Percentiles rank a stretch among this genome's conserved stretches.
These are phyloP conservation scores for Baeospora myosura DNA, from an alignment of 1,284 basidiomycete species.

Conservation along the genomic window DNA sequence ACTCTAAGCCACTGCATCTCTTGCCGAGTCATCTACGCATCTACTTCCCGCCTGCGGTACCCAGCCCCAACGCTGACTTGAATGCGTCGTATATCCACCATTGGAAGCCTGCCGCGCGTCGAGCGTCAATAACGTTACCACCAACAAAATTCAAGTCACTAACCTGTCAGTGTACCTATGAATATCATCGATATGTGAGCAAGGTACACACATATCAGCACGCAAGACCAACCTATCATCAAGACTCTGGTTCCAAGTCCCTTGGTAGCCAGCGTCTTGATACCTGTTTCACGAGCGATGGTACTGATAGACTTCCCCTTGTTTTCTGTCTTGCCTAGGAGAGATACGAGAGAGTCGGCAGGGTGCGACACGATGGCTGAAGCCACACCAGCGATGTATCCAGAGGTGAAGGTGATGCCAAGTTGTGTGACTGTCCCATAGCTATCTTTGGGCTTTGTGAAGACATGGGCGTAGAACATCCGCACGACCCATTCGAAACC, in stretches of 20 bases:
- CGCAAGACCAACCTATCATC: slow-evolving; percentile 19
- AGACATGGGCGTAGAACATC: slow-evolving; percentile 70
- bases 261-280: slow-evolving; percentile 59
- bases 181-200: no score
- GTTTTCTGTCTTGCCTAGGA: slow-evolving; percentile 70
- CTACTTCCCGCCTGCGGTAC: slow-evolving; percentile 81
- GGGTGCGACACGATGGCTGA: slow-evolving; percentile 81
- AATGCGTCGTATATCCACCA: slow-evolving; percentile 86
- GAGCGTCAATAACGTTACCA: no score
- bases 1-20: background rate
- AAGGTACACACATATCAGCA: no score
- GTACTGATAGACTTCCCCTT: slow-evolving; percentile 65
- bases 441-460: slow-evolving; percentile 65
- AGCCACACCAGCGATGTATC: slow-evolving; percentile 76
- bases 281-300: slow-evolving; percentile 64
- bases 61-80: slow-evolving; percentile 74
- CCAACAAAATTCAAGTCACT: slow-evolving; percentile 21
- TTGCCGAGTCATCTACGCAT: slow-evolving; percentile 10
- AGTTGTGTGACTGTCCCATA: slow-evolving; percentile 71
- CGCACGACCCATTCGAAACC: slow-evolving; percentile 77
- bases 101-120: slow-evolving; percentile 78
- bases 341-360: slow-evolving; percentile 73
- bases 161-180: slow-evolving; percentile 53
- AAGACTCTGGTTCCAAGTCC: slow-evolving; percentile 71
- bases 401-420: slow-evolving; percentile 73